Evolutionary conservation across 371 early-diverging fungal species (phyloP).

Genomic region (Funneliformis caledonium): DNA sequence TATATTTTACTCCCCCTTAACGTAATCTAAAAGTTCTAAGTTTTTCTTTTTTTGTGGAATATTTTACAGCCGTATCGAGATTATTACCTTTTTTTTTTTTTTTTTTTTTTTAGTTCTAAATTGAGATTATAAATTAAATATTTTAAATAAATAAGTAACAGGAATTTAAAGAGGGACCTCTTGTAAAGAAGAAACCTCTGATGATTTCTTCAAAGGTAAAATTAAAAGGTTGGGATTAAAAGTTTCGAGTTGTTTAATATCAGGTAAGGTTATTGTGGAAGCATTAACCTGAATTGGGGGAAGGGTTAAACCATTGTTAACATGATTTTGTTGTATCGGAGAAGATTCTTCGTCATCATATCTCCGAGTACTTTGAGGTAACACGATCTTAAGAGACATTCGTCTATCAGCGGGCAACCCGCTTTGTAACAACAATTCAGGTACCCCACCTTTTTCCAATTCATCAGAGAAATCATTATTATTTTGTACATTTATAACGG

Average conservation of each 20-base stretch:
- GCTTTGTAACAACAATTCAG: constrained; percentile 26
- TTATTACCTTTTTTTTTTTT: not conserved
- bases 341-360: not conserved
- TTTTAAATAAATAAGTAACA: not conserved
- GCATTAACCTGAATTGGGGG: not conserved
- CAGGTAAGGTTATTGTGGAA: not conserved
- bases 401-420: constrained; percentile 15
- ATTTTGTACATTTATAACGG: not conserved
- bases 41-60: too few species aligned
- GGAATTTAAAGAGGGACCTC: constrained; percentile 18
- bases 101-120: not conserved
- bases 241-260: not conserved
- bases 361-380: not conserved
- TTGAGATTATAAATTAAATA: not conserved
- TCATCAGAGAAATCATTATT: not conserved
- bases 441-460: not conserved
- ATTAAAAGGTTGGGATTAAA: not conserved
- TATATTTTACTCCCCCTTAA: too few species aligned
- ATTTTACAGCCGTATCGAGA: not conserved
- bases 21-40: too few species aligned
- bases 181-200: constrained; percentile 14
- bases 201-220: not conserved
- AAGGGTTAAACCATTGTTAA: not conserved
- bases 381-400: constrained; percentile 4
- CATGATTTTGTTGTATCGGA: not conserved